Evolutionary conservation across 2,329 filamentous ascomycete genomes (phyloP).

Genomic region (Chalaropsis thielavioides): DNA sequence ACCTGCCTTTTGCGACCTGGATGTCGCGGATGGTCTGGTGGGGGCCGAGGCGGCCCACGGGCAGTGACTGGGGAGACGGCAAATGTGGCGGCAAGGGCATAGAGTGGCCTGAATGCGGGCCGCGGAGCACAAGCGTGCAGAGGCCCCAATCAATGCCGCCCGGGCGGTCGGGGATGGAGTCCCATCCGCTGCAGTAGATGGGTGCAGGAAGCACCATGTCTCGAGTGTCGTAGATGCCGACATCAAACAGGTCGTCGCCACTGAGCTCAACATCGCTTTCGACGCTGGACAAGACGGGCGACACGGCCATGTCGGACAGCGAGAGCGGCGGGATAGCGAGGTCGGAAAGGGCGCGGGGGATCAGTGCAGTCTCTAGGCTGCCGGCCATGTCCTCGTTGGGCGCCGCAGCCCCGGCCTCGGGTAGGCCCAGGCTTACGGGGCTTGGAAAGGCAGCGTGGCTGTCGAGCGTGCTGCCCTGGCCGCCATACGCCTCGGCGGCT

Average conservation of each 20-base stretch:
- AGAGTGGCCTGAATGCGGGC: neutral
- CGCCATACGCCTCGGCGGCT: too few species aligned
- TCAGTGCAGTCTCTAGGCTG: neutral
- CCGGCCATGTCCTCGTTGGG: neutral
- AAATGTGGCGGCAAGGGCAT: neutral
- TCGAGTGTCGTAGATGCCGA: slow-evolving; percentile 1
- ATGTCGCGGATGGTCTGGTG: slow-evolving; percentile 1
- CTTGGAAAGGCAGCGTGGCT: neutral
- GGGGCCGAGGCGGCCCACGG: neutral
- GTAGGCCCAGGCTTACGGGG: neutral
- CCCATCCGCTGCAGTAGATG: slow-evolving; percentile 5
- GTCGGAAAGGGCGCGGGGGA: neutral
- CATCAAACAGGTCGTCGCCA: slow-evolving; percentile 6
- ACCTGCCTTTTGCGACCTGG: neutral
- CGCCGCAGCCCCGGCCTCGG: neutral
- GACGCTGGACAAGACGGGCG: neutral
- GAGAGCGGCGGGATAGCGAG: neutral
- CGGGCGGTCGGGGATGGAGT: neutral
- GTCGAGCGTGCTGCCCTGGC: neutral
- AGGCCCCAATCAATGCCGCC: slow-evolving; percentile 4
- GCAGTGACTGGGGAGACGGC: neutral
- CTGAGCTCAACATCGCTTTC: slow-evolving; percentile 6
- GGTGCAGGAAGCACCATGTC: neutral
- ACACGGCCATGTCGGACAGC: neutral
- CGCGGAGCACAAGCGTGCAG: neutral